Evolutionary conservation across 352 stramenopile genomes (phyloP).

Genomic region (Elongisporangium senticosum): DNA sequence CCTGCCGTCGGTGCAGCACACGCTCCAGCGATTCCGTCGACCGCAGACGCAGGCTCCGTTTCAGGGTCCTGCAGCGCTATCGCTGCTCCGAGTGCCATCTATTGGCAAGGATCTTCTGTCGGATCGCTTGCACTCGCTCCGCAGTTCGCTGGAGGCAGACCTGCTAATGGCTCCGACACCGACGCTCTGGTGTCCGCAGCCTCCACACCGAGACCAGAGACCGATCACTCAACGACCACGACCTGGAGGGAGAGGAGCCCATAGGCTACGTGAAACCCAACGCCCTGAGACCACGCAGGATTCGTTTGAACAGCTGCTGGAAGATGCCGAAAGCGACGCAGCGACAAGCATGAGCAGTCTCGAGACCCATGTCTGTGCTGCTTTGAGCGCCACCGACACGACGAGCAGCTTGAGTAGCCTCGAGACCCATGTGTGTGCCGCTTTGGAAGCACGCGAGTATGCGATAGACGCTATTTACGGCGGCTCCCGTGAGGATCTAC

Average conservation of each 20-base stretch:
- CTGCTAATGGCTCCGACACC: neutral
- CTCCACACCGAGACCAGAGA: neutral
- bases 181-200: neutral
- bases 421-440: neutral
- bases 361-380: slow-evolving; percentile 11
- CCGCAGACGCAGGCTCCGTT: neutral
- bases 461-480: neutral
- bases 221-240: neutral
- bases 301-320: neutral
- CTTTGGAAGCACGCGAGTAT: neutral
- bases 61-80: neutral
- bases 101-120: slow-evolving; percentile 5
- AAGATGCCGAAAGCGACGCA: neutral
- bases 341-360: slow-evolving; percentile 20
- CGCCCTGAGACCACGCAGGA: neutral
- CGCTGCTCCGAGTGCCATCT: neutral
- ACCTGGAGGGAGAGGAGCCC: neutral
- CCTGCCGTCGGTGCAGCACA: slow-evolving; percentile 22
- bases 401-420: neutral
- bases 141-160: neutral
- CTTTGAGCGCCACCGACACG: neutral
- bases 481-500: too few species aligned
- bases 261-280: neutral
- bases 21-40: slow-evolving; percentile 9
- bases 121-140: neutral